Base-by-base conservation (phyloP, 805 yeast species). In the Metschnikowia baotianmanensis region DNA sequence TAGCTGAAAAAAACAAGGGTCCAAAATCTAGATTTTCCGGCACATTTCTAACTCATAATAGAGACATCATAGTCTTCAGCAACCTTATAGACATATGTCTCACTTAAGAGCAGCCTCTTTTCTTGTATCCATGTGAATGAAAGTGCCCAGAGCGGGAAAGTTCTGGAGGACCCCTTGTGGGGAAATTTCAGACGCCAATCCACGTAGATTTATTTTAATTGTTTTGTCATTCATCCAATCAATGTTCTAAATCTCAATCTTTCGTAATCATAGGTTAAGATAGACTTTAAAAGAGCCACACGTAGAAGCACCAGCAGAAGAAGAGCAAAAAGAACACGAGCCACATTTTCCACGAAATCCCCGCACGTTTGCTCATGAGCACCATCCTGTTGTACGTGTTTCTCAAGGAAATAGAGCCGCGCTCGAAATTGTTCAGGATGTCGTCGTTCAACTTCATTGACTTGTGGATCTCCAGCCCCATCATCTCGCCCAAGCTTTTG, bases 331-430 rank as follows among this genome's bases (percentile, higher is more conserved):
- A 69, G 44, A 70, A 72, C 23, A 52, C 48, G 30, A 68, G 52
- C 76, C 76, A 70, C 71, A 67, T 65, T 38, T 60, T 56, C 69
- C 74, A 70, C 31, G 66, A 58, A 33, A 70, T 67, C 3, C 76
- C 76, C 11, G 74, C 74, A 29, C 68, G 52, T 55, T 67, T 62
- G 55, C 74, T 68, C 76, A 70, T 69, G 21, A 63, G 53, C 34
- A 70, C 60, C 76, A 70, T 70, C 41, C 58, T 55, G 50, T 65
- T 68, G 48, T 59, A 70, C 1, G 76, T 70, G 47, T 65, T 63
- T 42, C 67, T 68, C 50, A 70, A 62, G 10, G 71, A 58, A 29
- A 67, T 53, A 40, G 57, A 61, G 10, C 74, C 74, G 39, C 56
- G 53, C 51, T 67, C 74, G 47, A 70, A 65, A 12, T 51, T 48